Evolutionary conservation across 768 basidiomycete genomes (phyloP), one percentile per base, ranked within the genome.

Genomic region (Lentinula boryana): DNA sequence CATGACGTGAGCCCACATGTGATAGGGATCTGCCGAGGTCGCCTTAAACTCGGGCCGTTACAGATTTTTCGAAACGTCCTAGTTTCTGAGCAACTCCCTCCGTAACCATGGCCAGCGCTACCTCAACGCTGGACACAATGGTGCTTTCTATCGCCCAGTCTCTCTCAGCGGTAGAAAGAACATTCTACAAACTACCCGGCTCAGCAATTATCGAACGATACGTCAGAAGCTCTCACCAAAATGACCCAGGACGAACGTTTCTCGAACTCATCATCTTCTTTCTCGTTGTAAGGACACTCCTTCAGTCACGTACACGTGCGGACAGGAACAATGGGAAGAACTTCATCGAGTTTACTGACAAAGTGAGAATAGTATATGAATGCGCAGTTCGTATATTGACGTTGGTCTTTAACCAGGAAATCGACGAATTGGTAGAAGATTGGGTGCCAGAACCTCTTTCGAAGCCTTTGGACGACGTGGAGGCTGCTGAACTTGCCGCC

Each of bases 371-470:
- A 32, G 21, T 63, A 8, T 6, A 13, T 63, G 18, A 46, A 10
- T 7, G 33, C 13, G 15, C 35, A 10, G 31, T 23, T 41, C 13
- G 44, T 23, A 23, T 48, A 18, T 48, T 56, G 54, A 40, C 43
- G 9, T 48, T 63, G 41, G 43, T 49, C 18, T 54, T 46, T 44
- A 61, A 35, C 33, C 66, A 97, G 95, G 97, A 98, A 87, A 85
- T 98, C 46, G 87, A 98, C 69, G 97, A 98, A 69, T 82, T 98
- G 31, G 95, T 99, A 1, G 88, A 93, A 56, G 97, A 98, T 72
- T 99, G 95, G 93, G 77, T 76, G 2, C 97, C 97, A 0, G 92
- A 95, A 63, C 85, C 91, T 7, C 81, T 99, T 8, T 86, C 81
- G 3, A 81, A 79, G 43, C 84, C 89, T 5, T 76, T 91, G 40